Evolutionary conservation across 1,284 basidiomycete species (phyloP).

Genomic region (Fomes fomentarius): DNA sequence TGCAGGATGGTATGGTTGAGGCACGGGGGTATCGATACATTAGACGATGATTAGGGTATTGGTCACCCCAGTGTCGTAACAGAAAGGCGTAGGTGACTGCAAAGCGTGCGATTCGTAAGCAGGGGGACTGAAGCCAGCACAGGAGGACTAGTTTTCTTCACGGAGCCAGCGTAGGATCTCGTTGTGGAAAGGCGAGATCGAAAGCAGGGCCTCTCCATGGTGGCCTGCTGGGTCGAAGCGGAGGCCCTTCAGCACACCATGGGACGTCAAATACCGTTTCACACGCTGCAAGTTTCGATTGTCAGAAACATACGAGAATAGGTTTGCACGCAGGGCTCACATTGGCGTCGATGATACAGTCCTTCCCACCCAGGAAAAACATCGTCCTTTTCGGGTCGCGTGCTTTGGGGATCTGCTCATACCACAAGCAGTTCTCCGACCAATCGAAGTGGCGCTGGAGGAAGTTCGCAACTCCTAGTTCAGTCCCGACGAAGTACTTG

Average conservation of each 20-base stretch:
- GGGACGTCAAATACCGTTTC: slow-evolving; percentile 71
- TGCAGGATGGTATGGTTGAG: not conserved
- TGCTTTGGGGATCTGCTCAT: slow-evolving; percentile 84
- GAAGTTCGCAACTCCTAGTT: slow-evolving; percentile 85
- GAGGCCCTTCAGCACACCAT: slow-evolving; percentile 74
- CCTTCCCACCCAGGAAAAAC: slow-evolving; percentile 81
- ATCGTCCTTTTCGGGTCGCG: slow-evolving; percentile 59
- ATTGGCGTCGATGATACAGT: slow-evolving; percentile 76
- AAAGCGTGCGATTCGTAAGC: not conserved
- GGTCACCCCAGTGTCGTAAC: not conserved
- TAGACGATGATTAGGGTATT: slow-evolving; percentile 5
- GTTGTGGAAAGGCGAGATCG: slow-evolving; percentile 54
- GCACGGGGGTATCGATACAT: slow-evolving; percentile 14
- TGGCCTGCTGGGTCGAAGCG: slow-evolving; percentile 69
- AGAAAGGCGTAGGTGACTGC: not conserved
- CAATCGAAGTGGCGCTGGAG: slow-evolving; percentile 86
- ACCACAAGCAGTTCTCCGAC: slow-evolving; percentile 88
- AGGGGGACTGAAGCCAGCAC: no score
- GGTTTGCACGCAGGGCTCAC: slow-evolving; percentile 40
- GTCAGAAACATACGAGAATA: not conserved
- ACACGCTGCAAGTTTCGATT: slow-evolving; percentile 54
- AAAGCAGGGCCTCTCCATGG: slow-evolving; percentile 75
- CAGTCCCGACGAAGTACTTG: slow-evolving; percentile 85
- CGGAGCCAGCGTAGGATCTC: slow-evolving; percentile 70
- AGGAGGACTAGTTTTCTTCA: slow-evolving; percentile 21